These are phyloP conservation scores for Obba rivulosa DNA, from an alignment of 768 basidiomycete genomes.

Conservation along the genomic window DNA sequence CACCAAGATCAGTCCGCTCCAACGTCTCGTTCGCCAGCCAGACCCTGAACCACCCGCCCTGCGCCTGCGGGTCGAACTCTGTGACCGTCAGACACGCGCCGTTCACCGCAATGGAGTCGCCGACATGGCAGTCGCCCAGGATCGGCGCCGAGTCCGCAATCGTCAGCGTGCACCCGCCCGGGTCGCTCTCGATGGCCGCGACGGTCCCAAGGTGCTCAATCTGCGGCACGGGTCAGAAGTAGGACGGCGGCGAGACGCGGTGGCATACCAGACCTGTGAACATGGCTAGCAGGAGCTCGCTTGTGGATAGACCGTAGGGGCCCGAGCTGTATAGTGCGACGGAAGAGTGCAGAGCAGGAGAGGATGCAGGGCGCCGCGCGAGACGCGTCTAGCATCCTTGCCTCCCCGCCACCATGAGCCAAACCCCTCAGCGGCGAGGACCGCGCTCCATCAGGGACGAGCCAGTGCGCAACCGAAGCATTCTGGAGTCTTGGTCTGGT, in stretches of 20 bases:
- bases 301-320: not conserved
- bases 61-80: constrained; percentile 57
- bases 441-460: not conserved
- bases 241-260: constrained; percentile 1
- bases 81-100: constrained; percentile 87
- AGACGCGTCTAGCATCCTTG: not conserved
- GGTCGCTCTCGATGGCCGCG: constrained; percentile 53
- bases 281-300: too few relatives aligned
- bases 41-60: constrained; percentile 84
- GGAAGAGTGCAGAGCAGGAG: not conserved
- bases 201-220: constrained; percentile 89
- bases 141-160: constrained; percentile 69
- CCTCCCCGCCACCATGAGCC: constrained; percentile 1
- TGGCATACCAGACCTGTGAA: constrained; percentile 73
- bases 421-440: not conserved
- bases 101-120: constrained; percentile 88
- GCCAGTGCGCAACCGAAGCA: constrained; percentile 16
- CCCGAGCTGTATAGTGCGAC: not conserved
- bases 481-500: constrained; percentile 25
- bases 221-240: constrained; percentile 34
- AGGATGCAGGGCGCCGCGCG: not conserved
- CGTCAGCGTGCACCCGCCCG: constrained; percentile 76
- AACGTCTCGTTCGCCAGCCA: constrained; percentile 97
- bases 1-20: constrained; percentile 85
- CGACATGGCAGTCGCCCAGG: constrained; percentile 83